Percentiles rank a stretch among this genome's conserved stretches.
Conservation (phyloP, 352 stramenopile genomes). For the Phytopythium sindhum region DNA sequence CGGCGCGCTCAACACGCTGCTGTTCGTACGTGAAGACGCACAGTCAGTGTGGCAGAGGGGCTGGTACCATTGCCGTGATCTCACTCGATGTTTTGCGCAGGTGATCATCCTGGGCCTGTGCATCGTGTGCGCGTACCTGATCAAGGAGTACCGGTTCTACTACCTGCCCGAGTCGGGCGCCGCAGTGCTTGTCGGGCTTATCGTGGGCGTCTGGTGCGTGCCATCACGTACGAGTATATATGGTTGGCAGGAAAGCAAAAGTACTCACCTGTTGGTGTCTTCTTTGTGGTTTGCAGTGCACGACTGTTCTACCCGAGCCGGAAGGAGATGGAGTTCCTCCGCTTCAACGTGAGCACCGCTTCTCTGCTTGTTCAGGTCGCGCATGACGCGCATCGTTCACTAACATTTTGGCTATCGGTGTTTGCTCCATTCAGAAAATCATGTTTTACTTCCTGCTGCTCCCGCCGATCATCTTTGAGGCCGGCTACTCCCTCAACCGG, state of each 20-base stretch:
- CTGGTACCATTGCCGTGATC: too few relatives aligned
- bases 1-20: conserved; percentile 83
- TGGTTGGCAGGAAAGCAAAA: not conserved
- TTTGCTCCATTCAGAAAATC: conserved; percentile 45
- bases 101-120: conserved; percentile 87
- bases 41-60: too few relatives aligned
- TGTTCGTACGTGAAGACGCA: conserved; percentile 49
- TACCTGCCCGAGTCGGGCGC: conserved; percentile 89
- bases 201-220: conserved; percentile 73
- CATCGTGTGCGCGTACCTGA: conserved; percentile 89
- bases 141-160: conserved; percentile 90
- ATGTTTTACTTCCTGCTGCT: conserved; percentile 97
- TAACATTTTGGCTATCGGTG: not conserved
- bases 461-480: conserved; percentile 98
- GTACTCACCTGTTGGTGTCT: not conserved
- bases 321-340: conserved; percentile 90
- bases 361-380: not conserved
- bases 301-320: conserved; percentile 79
- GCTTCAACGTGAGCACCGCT: conserved; percentile 63
- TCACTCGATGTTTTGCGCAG: conserved; percentile 12
- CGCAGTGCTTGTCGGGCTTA: conserved; percentile 89
- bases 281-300: conserved; percentile 31
- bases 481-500: conserved; percentile 90
- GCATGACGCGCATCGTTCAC: not conserved
- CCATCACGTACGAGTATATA: not conserved